These are phyloP conservation scores for Cercospora canescens DNA, from an alignment of 2,329 filamentous ascomycete species.

Conservation along the genomic window DNA sequence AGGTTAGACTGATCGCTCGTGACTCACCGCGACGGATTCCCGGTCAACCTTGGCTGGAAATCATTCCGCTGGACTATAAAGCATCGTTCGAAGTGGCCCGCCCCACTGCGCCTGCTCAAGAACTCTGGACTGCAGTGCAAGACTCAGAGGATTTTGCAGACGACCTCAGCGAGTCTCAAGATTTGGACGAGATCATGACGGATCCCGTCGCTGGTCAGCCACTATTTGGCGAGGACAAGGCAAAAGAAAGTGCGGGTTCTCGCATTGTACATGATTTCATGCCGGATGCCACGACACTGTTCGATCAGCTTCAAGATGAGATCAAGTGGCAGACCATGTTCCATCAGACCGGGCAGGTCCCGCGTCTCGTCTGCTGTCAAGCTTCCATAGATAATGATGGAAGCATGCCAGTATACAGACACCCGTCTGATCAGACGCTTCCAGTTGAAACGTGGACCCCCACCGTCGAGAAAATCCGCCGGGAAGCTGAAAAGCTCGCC, in stretches of 20 bases:
- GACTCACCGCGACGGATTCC: conserved; percentile 18
- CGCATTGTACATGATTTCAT: conserved; percentile 71
- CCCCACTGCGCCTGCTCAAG: background rate
- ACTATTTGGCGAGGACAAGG: conserved; percentile 31
- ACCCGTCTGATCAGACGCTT: conserved; percentile 86
- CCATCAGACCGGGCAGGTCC: conserved; percentile 87
- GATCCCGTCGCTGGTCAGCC: conserved; percentile 6
- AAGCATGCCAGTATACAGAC: conserved; percentile 85
- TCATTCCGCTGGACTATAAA: conserved; percentile 11
- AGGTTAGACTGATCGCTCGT: conserved; percentile 17
- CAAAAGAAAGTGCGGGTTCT: conserved; percentile 67
- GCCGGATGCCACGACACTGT: conserved; percentile 60
- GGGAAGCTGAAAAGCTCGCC: conserved; percentile 67
- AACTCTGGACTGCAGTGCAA: background rate
- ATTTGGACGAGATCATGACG: background rate
- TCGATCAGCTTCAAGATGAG: conserved; percentile 70
- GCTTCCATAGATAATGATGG: conserved; percentile 74
- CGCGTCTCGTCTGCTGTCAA: conserved; percentile 86
- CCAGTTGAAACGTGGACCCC: conserved; percentile 74
- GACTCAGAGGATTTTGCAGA: background rate
- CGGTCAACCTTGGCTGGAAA: conserved; percentile 22
- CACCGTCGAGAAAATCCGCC: conserved; percentile 67
- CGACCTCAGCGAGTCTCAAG: conserved; percentile 1
- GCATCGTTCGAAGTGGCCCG: background rate
- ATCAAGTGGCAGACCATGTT: conserved; percentile 90